Percentiles rank a stretch among this genome's conserved stretches.
phyloP scores from a whole-genome alignment of 805 yeast species.

The Candida awuae region DNA sequence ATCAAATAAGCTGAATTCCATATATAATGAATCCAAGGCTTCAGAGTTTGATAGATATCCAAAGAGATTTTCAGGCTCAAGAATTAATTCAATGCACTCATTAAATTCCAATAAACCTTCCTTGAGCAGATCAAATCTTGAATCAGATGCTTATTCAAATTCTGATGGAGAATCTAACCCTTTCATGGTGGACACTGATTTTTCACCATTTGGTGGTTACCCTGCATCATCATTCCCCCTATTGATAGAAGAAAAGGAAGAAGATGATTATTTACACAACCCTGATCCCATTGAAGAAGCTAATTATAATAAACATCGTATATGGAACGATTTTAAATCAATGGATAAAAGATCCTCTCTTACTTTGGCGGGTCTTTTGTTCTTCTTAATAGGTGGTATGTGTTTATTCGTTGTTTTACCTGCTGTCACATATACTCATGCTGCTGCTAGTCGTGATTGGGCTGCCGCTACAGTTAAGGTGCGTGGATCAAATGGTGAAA shows the following conservation, averaged over 20 bases:
- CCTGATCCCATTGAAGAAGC: conserved; percentile 96
- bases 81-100: conserved; percentile 48
- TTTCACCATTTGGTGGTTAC: conserved; percentile 92
- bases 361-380: conserved; percentile 54
- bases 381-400: conserved; percentile 51
- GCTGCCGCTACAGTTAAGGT: background rate
- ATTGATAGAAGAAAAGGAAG: conserved; percentile 85
- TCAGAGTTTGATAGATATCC: conserved; percentile 66
- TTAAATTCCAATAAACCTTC: conserved; percentile 27
- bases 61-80: conserved; percentile 39
- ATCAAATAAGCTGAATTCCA: conserved; percentile 15
- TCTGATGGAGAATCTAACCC: conserved; percentile 27
- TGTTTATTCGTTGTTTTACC: conserved; percentile 76
- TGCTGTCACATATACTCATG: conserved; percentile 75
- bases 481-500: conserved; percentile 2
- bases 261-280: conserved; percentile 90
- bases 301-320: conserved; percentile 64
- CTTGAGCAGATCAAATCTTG: background rate
- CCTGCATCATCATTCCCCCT: conserved; percentile 91
- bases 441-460: conserved; percentile 26
- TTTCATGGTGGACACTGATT: conserved; percentile 50
- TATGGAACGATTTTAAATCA: conserved; percentile 53
- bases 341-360: conserved; percentile 56
- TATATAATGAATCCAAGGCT: conserved; percentile 19
- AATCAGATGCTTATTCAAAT: conserved; percentile 15